phyloP scores from a whole-genome alignment of 2,329 filamentous ascomycete genomes.

The Coniella lustricola region DNA sequence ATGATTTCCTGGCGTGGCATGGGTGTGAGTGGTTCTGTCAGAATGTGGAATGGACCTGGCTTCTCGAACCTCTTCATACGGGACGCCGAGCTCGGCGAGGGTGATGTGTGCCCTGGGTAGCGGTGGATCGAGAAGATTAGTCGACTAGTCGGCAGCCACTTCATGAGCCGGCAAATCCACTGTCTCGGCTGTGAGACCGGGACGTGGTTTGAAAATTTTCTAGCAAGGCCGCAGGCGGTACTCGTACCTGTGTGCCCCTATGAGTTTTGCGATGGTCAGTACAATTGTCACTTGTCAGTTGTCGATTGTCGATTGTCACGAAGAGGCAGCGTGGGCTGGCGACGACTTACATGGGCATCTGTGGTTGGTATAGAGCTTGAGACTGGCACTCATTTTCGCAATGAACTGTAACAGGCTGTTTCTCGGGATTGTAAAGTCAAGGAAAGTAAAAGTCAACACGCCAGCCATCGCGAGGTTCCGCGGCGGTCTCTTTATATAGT shows the following conservation, averaged over 20 bases:
- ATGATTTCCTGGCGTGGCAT: conserved; percentile 46
- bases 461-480: too few relatives aligned
- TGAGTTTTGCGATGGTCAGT: too few relatives aligned
- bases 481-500: too few relatives aligned
- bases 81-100: conserved; percentile 57
- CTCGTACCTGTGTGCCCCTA: conserved; percentile 2
- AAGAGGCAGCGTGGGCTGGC: background rate
- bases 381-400: conserved; percentile 28
- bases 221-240: conserved; percentile 17
- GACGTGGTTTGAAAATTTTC: conserved; percentile 46
- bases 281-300: background rate
- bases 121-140: background rate
- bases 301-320: background rate
- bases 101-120: conserved; percentile 60
- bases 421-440: too few relatives aligned
- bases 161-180: background rate
- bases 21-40: background rate
- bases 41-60: too few relatives aligned
- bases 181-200: background rate
- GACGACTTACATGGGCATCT: conserved; percentile 50
- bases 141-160: background rate
- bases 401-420: too few relatives aligned
- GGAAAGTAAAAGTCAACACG: too few relatives aligned
- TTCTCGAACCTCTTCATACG: conserved; percentile 52
- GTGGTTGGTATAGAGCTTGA: conserved; percentile 66